Evolutionary conservation across 2,329 filamentous ascomycete genomes (phyloP), one percentile per base, ranked within the genome.

Genomic region (Bertia moriformis): DNA sequence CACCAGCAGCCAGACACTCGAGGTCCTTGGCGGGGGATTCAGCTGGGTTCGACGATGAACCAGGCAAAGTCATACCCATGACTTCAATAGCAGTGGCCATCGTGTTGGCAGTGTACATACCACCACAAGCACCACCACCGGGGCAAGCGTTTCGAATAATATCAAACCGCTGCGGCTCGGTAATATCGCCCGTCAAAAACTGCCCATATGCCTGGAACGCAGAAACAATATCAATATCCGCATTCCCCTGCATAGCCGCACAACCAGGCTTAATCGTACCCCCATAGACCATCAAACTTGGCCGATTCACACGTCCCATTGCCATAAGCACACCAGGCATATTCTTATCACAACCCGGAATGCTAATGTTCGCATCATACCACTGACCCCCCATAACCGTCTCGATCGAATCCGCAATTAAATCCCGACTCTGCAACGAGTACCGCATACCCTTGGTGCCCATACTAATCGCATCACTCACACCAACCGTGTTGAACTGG

Each of bases 281-380:
- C 49, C 91, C 91, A 54, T 98, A 98, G 19, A 98, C 84, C 91
- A 98, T 98, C 55, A 98, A 69, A 50, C 84, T 87, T 19, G 91
- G 91, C 37, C 91, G 71, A 67, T 98, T 96, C 48, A 95, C 78
- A 49, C 91, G 76, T 27, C 87, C 89, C 84, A 95, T 95, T 41
- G 88, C 91, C 53, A 91, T 91, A 51, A 87, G 65, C 12, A 91
- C 84, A 59, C 84, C 84, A 1, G 87, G 87, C 91, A 98, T 96
- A 66, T 98, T 98, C 77, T 98, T 98, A 72, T 98, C 91, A 62
- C 91, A 98, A 38, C 91, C 91, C 13, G 91, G 91, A 51, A 98
- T 83, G 39, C 86, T 93, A 56, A 98, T 83, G 61, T 96, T 96
- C 49, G 78, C 89, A 60, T 98, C 91, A 57, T 98, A 96, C 87